Base-by-base conservation (phyloP, 1,139 yeast genomes). In the Taphrina communis region DNA sequence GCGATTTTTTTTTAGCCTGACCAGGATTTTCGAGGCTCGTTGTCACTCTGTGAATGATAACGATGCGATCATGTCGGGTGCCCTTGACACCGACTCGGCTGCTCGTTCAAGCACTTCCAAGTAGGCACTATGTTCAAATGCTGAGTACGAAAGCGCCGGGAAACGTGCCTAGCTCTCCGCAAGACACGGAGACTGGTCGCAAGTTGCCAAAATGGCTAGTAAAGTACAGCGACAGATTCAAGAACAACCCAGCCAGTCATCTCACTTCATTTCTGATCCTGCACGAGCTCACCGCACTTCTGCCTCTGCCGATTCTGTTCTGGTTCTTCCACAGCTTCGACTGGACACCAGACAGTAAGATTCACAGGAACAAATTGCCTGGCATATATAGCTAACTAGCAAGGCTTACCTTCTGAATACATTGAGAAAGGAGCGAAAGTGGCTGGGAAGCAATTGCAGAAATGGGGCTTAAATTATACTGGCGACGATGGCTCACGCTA, bases 311-410 rank as follows among this genome's bases (percentile, higher is more conserved):
- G 1, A 48, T 65, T 35, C 53, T 65, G 12, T 65, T 65, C 56
- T 65, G 65, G 63, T 42, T 57, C 59, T 65, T 65, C 25, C 69
- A 65, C 53, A 58, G 69, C 41, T 65, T 65, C 19, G 65, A 65
- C 46, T 65, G 69, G 69, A 65, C 69, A 9, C 69, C 69, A 4
- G 67, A 56, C 7, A 55, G 67, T 55, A 31, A 35, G 55, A 4
- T 6, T 12, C 36, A 39, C 14, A 6, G n/a, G n/a, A 14, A 44
- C 19, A n/a, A 7, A 14, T 17, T 14, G 19, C 48, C n/a, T 12
- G 19, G n/a, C n/a, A 6, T 19, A 38, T 14, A 19, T 12, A 9
- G 21, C 57, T 53, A 2, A 53, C 25, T 31, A 6, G 6, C 21
- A 11, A 63, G 67, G 67, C 5, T 38, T 63, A 14, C 67, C 67